Base-by-base conservation (phyloP, 306 rosid genomes). In the Mucuna pruriens region DNA sequence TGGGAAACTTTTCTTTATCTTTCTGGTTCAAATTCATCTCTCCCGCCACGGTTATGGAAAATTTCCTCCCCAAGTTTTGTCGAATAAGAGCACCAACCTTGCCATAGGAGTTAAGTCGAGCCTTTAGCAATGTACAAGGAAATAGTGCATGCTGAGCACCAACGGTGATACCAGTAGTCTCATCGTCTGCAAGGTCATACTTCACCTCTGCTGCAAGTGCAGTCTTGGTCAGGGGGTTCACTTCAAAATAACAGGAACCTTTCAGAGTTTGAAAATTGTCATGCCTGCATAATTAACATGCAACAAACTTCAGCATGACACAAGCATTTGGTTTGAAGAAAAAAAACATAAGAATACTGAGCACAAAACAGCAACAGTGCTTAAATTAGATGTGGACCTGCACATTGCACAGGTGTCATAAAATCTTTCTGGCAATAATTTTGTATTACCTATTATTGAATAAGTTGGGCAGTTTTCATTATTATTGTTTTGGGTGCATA, bases 181-280 rank as follows among this genome's bases (percentile, higher is more conserved):
- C 68, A 15, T 39, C 19, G n/a, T 25, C 19, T 40, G 10, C 20
- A 74, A 74, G 54, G 69, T 29, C 15, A 34, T 74, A 61, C 7
- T 22, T 57, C 68, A 74, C 79, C 54, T 74, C 79, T 34, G 68
- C 79, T 57, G 79, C 79, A 13, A 74, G 22, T 17, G 79, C 79
- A 38, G 68, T 74, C 68, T 22, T 74, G 13, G 55, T 74, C 9
- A 74, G 39, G 10, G 79, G 68, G 17, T 57, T 74, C 49, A 74
- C 79, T 55, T 74, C 79, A 36, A 74, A 26, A 16, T 38, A 74
- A 40, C 65, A 74, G 2, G 55, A 74, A 44, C 55, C 79, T 74
- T 58, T 74, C 38, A 74, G 1, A 13, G 16, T 57, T 19, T 74
- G 54, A 40, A 74, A 57, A 9, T 1, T 22, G 68, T 74, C 79